Conservation (phyloP, 805 yeast species). For the Phaffomyces antillensis region DNA sequence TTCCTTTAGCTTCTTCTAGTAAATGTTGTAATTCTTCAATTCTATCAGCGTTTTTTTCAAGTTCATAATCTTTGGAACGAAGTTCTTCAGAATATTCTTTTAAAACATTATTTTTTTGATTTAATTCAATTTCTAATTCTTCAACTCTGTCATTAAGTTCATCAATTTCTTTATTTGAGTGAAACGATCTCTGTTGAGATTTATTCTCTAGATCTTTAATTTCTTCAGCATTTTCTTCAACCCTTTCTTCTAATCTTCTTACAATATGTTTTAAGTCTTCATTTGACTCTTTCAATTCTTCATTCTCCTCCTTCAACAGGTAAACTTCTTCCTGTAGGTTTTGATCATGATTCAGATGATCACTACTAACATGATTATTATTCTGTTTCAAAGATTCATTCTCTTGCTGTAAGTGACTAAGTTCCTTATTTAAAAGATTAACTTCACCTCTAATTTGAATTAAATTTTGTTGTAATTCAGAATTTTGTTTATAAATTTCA, state of each 20-base stretch:
- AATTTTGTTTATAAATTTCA: slow-evolving; percentile 31
- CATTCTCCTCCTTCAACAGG: background rate
- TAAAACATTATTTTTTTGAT: background rate
- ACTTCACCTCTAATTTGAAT: slow-evolving; percentile 19
- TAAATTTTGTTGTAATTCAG: slow-evolving; percentile 24
- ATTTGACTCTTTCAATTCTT: background rate
- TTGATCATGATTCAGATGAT: slow-evolving; percentile 5
- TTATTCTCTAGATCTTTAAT: slow-evolving; percentile 4
- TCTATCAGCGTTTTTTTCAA: slow-evolving; percentile 14
- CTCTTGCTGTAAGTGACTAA: slow-evolving; percentile 2
- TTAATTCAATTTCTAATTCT: slow-evolving; percentile 12
- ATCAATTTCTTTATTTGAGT: slow-evolving; percentile 10
- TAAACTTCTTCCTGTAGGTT: no score
- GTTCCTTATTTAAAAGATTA: slow-evolving; percentile 1
- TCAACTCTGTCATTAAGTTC: slow-evolving; percentile 3
- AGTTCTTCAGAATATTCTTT: background rate
- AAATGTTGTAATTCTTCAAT: slow-evolving; percentile 12
- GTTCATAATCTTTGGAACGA: slow-evolving; percentile 15
- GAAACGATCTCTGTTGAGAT: no score
- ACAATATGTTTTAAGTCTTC: background rate
- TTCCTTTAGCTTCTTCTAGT: slow-evolving; percentile 8
- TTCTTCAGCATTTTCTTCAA: slow-evolving; percentile 9
- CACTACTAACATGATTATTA: no score
- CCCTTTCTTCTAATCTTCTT: background rate
- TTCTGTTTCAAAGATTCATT: background rate